Evolutionary conservation across 345 rosid species (phyloP).

Genomic region (Jatropha curcas): DNA sequence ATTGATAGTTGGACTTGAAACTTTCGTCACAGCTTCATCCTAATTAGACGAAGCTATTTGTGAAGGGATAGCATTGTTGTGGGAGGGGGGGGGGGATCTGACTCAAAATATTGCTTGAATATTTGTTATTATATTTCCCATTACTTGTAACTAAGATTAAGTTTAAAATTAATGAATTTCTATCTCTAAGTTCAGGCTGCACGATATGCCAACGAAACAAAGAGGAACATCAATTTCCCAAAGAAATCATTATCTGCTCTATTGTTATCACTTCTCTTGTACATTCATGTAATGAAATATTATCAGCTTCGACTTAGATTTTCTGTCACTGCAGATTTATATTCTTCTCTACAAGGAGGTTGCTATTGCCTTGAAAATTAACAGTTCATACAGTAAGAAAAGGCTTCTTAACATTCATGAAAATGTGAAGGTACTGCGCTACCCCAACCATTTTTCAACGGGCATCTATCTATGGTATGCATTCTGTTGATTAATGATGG

Average conservation of each 20-base stretch:
- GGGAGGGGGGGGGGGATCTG: too few relatives aligned
- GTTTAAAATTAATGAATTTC: neutral
- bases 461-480: constrained; percentile 83
- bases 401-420: constrained; percentile 74
- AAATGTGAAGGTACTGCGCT: constrained; percentile 79
- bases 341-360: constrained; percentile 94
- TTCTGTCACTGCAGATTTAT: constrained; percentile 59
- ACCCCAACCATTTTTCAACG: constrained; percentile 80
- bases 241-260: neutral
- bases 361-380: constrained; percentile 80
- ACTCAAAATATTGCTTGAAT: too few relatives aligned
- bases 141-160: neutral
- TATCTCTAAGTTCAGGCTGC: neutral
- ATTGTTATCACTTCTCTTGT: neutral
- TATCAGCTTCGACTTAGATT: neutral
- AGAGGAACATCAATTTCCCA: neutral
- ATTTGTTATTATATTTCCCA: neutral
- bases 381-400: constrained; percentile 81
- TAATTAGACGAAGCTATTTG: too few relatives aligned
- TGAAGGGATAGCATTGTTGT: too few relatives aligned
- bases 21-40: too few relatives aligned
- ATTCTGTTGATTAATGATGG: neutral
- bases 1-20: too few relatives aligned
- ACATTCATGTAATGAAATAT: neutral
- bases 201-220: neutral